phyloP scores from a whole-genome alignment of 2,329 filamentous ascomycete species.

The Akanthomyces lecanii region DNA sequence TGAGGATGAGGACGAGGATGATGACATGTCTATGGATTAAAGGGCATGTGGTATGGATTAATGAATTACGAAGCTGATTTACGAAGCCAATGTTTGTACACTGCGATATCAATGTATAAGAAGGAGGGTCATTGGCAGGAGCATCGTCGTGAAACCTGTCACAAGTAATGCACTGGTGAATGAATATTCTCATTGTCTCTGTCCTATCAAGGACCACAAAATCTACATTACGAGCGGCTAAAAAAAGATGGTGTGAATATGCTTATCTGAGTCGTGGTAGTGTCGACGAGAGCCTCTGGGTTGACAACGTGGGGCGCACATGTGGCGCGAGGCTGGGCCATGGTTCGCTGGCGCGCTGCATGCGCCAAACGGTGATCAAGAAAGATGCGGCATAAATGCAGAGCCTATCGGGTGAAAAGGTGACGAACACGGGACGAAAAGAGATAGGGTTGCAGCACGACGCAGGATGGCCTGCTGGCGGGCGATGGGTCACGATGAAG shows the following conservation, averaged over 20 bases:
- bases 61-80: constrained; percentile 3
- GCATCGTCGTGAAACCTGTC: not conserved
- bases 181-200: too few relatives aligned
- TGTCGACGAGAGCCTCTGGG: not conserved
- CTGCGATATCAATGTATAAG: not conserved
- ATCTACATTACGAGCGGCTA: too few relatives aligned
- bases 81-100: not conserved
- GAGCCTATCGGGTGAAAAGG: not conserved
- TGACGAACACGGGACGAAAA: not conserved
- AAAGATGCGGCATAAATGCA: not conserved
- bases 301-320: constrained; percentile 3
- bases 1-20: constrained; percentile 17
- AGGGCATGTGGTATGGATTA: constrained; percentile 16
- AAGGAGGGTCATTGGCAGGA: not conserved
- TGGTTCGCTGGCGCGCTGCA: not conserved
- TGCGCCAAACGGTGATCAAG: too few relatives aligned
- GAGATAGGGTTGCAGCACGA: not conserved
- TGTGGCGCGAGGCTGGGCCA: not conserved
- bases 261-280: not conserved
- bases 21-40: constrained; percentile 25
- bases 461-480: not conserved
- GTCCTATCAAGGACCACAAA: too few relatives aligned
- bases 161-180: not conserved
- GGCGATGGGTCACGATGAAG: not conserved
- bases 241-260: not conserved